Base-by-base conservation (phyloP, 257 asterid species). In the Jasminum sambac region DNA sequence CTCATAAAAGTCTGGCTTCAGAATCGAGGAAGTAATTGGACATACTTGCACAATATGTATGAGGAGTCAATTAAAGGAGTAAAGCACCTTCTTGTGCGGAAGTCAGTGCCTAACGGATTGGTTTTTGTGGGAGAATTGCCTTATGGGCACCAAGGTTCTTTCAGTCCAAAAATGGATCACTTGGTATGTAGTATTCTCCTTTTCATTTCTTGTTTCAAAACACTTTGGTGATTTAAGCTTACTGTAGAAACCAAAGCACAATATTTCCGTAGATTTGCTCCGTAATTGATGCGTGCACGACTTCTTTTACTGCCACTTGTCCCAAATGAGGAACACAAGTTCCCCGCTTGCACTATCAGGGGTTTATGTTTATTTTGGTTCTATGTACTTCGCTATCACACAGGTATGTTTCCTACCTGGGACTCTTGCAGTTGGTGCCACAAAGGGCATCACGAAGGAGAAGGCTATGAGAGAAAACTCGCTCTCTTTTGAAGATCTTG, bases 111-210 rank as follows among this genome's bases (percentile, higher is more conserved):
- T 61, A 95, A 81, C 74, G 95, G 84, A 48, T 86, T 95, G 91
- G 89, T 88, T 73, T 91, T 89, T 79, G 89, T 91, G 5, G 98
- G 98, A 74, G 99, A 95, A 81, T 75, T 95, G 80, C 99, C 99
- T 36, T 69, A 79, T 81, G 99, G 98, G 65, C 74, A 80, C 72
- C 64, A 82, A 57, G 91, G 95, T 39, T 79, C 74, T 63, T 86
- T 91, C 82, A 89, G 96, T 78, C 98, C 99, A 11, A 91, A 95
- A 83, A 95, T 95, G 99, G 99, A 95, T 85, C 99, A 95, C 85
- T 86, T 91, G 85, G 99, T 95, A 85, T 76, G 88, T 72, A 69
- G 10, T 70, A 21, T 26, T 48, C 3, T 48, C 74, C 38, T 64
- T 41, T 77, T 78, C 39, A 62, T 41, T 70, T 58, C 48, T 21